Evolutionary conservation across 306 rosid species (phyloP).

Genomic region (Castanospermum australe): DNA sequence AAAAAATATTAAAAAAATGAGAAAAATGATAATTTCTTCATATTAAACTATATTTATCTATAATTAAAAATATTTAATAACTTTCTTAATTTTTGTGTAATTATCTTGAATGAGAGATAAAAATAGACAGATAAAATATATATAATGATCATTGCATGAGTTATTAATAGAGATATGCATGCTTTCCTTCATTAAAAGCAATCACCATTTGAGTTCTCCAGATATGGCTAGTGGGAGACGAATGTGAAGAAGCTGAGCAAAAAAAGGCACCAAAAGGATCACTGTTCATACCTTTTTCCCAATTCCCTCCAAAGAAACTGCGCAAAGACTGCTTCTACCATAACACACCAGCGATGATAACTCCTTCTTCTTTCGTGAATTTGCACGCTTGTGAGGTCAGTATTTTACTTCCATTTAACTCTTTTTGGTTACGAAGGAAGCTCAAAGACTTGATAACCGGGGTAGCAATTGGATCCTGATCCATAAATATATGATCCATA

Average conservation of each 20-base stretch:
- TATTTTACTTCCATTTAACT: not conserved
- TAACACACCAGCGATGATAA: constrained; percentile 57
- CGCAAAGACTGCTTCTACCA: constrained; percentile 60
- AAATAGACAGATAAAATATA: no score
- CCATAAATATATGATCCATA: no score
- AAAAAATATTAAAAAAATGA: no score
- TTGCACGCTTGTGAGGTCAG: constrained; percentile 70
- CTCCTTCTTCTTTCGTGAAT: constrained; percentile 45
- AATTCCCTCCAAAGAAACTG: constrained; percentile 53
- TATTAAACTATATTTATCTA: no score
- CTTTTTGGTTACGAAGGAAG: not conserved
- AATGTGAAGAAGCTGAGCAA: constrained; percentile 53
- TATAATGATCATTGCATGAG: not conserved
- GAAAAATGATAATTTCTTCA: no score
- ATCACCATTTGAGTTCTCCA: not conserved
- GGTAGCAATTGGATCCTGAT: no score
- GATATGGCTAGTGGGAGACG: constrained; percentile 76
- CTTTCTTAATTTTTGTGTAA: no score
- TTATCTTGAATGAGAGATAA: no score
- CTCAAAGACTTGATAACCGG: not conserved
- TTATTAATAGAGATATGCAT: not conserved
- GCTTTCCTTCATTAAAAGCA: not conserved
- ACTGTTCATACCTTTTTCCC: constrained; percentile 63
- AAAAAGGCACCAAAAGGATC: constrained; percentile 57
- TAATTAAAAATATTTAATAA: no score